Base-by-base conservation (phyloP, 2,329 filamentous ascomycete species). In the Phialocephala subalpina region DNA sequence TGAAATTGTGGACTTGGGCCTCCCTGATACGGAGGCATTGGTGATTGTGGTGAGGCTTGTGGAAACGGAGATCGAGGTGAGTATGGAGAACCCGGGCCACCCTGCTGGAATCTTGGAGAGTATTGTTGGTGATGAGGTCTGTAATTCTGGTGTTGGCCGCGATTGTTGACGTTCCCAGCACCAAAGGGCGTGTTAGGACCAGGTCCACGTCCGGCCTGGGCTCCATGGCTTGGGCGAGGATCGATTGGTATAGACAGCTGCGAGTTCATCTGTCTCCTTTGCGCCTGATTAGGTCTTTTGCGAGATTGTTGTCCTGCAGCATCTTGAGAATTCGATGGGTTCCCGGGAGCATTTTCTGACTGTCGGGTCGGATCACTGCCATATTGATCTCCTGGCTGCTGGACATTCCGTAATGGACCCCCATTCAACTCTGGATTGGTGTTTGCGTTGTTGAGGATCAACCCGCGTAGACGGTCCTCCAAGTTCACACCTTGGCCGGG, bases 241-340 rank as follows among this genome's bases (percentile, higher is more conserved):
- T 88, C 84, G 60, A 89, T 81, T 4, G 86, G 82, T 55, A 89
- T 84, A 0, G 85, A 82, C 20, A 88, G 72, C 69, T 89, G 84
- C 4, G 86, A 82, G 63, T 82, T 88, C 85, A 89, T 87, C 72
- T 89, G 86, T 25, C 87, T 83, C 58, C 87, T 82, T 70, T 90
- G 86, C 1, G 87, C 87, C 73, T 90, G 88, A 67, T 90, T 90
- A 2, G 80, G 83, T 25, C 87, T 85, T 71, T 83, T 87, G 11
- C 68, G 62, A 49, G 63, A 60, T 38, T 38, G 45, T 42, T 65
- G 57, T 40, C 55, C 47, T 40, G n/a, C 9, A 55, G 55, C 9
- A 14, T n/a, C 40, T 61, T 77, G 81, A 22, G n/a, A 33, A 18
- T 22, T 35, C 18, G 33, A 9, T 9, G 14, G 18, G 3, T n/a